Percentiles rank a stretch among this genome's conserved stretches.
These are phyloP conservation scores for Yamadazyma tumulicola DNA, from an alignment of 805 yeast genomes.

Conservation along the genomic window DNA sequence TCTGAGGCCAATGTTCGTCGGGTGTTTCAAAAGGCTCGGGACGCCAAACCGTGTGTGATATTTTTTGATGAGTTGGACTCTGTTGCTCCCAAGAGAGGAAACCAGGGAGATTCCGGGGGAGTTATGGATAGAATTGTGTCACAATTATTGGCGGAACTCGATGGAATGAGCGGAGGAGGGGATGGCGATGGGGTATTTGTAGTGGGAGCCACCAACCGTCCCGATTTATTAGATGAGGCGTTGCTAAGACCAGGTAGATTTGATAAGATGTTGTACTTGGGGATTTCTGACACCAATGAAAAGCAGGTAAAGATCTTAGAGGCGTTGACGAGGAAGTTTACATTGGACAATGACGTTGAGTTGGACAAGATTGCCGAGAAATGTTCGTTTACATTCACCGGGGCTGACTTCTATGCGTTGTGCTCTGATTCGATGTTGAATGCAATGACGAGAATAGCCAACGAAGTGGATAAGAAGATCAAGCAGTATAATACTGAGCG, in stretches of 20 bases:
- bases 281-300: slow-evolving; percentile 86
- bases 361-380: slow-evolving; percentile 54
- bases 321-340: slow-evolving; percentile 85
- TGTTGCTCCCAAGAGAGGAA: slow-evolving; percentile 97
- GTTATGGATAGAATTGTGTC: slow-evolving; percentile 99
- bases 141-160: slow-evolving; percentile 89
- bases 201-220: slow-evolving; percentile 98
- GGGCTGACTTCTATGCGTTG: slow-evolving; percentile 96
- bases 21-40: slow-evolving; percentile 91
- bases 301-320: slow-evolving; percentile 82
- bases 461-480: slow-evolving; percentile 66
- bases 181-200: slow-evolving; percentile 77
- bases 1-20: slow-evolving; percentile 95
- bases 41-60: slow-evolving; percentile 95
- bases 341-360: slow-evolving; percentile 56
- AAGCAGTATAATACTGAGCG: slow-evolving; percentile 42
- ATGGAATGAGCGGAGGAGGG: slow-evolving; percentile 77
- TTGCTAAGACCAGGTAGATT: slow-evolving; percentile 90
- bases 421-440: slow-evolving; percentile 95
- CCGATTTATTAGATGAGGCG: slow-evolving; percentile 93
- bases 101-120: slow-evolving; percentile 98
- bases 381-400: slow-evolving; percentile 91
- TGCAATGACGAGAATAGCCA: slow-evolving; percentile 91
- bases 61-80: slow-evolving; percentile 97
- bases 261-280: slow-evolving; percentile 91